Evolutionary conservation across 2,329 filamentous ascomycete genomes (phyloP).

Genomic region (Colletotrichum aenigma): DNA sequence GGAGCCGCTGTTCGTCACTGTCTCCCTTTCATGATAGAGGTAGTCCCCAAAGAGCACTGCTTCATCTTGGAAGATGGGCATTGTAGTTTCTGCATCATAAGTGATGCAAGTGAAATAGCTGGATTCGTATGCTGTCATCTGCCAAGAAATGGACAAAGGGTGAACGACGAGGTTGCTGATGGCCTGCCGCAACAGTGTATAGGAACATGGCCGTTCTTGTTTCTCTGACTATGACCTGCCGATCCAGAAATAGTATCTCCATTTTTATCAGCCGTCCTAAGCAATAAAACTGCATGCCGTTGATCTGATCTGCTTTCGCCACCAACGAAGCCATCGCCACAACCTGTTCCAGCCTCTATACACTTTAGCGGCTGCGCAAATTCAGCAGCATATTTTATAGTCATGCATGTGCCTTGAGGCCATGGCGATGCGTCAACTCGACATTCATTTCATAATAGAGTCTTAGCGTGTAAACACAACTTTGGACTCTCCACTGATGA

Average conservation of each 20-base stretch:
- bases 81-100: background rate
- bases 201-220: background rate
- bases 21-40: background rate
- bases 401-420: accelerated
- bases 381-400: background rate
- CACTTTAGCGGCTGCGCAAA: background rate
- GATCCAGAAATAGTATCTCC: background rate
- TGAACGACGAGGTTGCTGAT: background rate
- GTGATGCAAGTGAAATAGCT: background rate
- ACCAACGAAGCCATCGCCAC: background rate
- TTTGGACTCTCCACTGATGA: background rate
- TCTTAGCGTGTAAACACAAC: background rate
- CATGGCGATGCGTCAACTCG: background rate
- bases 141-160: background rate
- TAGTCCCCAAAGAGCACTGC: background rate
- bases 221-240: background rate
- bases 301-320: background rate
- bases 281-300: accelerated
- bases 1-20: background rate
- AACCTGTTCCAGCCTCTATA: background rate
- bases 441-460: background rate
- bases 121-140: background rate
- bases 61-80: background rate
- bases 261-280: accelerated
- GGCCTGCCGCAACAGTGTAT: background rate